These are phyloP conservation scores for Talaromyces piceae DNA, from an alignment of 2,329 filamentous ascomycete genomes.

Conservation along the genomic window DNA sequence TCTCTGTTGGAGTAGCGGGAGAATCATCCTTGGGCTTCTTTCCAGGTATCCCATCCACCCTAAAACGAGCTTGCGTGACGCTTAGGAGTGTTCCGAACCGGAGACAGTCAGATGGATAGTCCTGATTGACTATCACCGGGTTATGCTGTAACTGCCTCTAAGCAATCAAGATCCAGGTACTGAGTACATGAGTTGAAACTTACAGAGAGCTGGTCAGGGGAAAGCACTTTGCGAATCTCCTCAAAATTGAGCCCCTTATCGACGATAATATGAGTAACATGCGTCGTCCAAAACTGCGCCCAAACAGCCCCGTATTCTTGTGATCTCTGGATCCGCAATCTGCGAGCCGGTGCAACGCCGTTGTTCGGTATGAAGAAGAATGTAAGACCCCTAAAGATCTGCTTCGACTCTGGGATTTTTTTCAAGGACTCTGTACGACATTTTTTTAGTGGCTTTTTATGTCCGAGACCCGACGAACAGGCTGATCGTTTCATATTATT, in stretches of 20 bases:
- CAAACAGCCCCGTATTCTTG: constrained; percentile 68
- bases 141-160: constrained; percentile 20
- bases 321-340: constrained; percentile 65
- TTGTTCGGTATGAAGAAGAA: constrained; percentile 80
- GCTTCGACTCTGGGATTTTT: constrained; percentile 44
- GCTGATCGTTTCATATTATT: constrained; percentile 1
- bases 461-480: not conserved
- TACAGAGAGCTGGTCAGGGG: constrained; percentile 42
- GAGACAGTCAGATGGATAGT: constrained; percentile 63
- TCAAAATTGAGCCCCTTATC: constrained; percentile 60
- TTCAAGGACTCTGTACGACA: constrained; percentile 33
- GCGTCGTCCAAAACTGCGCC: constrained; percentile 48
- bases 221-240: constrained; percentile 55
- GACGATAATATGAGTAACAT: constrained; percentile 71
- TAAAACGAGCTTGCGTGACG: constrained; percentile 47
- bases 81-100: constrained; percentile 52
- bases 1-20: not conserved
- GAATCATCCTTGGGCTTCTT: not conserved
- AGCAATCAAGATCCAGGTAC: not conserved
- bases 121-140: constrained; percentile 56
- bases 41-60: constrained; percentile 21
- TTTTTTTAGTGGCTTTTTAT: constrained; percentile 8
- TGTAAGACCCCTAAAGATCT: constrained; percentile 53
- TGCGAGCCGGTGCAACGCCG: constrained; percentile 60
- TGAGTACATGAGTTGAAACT: constrained; percentile 17